Evolutionary conservation across 2,329 filamentous ascomycete genomes (phyloP), one percentile per base, ranked within the genome.

Genomic region (Sarocladiaceae sp.): DNA sequence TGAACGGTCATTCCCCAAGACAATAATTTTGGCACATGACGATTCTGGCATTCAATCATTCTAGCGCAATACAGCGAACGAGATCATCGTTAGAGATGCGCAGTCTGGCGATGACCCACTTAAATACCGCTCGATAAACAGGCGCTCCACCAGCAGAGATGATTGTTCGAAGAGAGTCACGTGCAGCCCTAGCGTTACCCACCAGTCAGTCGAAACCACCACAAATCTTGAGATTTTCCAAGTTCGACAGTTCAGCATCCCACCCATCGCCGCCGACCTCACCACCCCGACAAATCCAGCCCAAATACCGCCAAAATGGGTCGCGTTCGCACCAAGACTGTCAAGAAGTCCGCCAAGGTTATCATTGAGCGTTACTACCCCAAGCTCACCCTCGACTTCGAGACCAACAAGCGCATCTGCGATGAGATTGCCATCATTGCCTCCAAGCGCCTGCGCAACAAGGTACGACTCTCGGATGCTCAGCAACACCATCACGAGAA

Each of bases 371-470:
- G 86, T 58, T 94, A 93, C 80, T 94, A 95, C 78, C 93, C 93
- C 68, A 89, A 88, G 76, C 81, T 98, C 70, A 96, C 90, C 55
- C 88, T 97, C 67, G 93, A 98, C 80, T 98, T 98, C 78, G 93
- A 98, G 85, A 95, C 88, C 82, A 96, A 96, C 86, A 96, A 96
- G 87, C 82, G 89, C 65, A 94, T 97, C 66, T 97, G 93, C 79
- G 93, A 97, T 89, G 93, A 98, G 78, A 93, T 98, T 63, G 93
- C 93, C 67, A 95, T 98, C 73, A 98, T 98, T 68, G 88, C 93
- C 61, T 94, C 86, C 63, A 98, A 98, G 88, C 85, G 94, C 69
- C 85, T 98, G 64, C 85, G 93, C 77, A 98, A 98, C 85, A 98
- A 98, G 88, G 88, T 94, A 59, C 15, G 45, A 7, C 43, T 45